Evolutionary conservation across 1,284 basidiomycete species (phyloP), one percentile per base, ranked within the genome.

Genomic region (Malassezia japonica): DNA sequence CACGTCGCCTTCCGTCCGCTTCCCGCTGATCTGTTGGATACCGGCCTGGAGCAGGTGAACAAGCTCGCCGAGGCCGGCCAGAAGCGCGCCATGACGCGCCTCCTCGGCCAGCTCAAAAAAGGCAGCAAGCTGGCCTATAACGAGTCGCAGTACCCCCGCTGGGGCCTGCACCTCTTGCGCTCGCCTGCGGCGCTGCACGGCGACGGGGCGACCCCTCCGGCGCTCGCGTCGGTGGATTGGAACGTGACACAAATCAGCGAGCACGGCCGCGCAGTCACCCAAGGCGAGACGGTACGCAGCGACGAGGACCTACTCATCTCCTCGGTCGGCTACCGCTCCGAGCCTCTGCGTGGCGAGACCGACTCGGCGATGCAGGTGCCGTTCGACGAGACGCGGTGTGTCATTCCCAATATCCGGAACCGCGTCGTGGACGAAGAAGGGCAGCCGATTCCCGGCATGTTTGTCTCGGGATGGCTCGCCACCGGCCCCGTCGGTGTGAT

Each of bases 401-500:
- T 57, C 15, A 50, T 62, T 16, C 58, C 60, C 10, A 62, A 57
- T 25, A 31, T 42, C 23, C 55, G 41, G 15, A 56, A 55, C n/a
- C 56, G 57, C 20, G 55, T 62, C 18, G 47, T 50, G 16, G 25
- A 25, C 27, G 28, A 15, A 1, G 16, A 40, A 2, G 36, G 41
- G 13, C 4, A 28, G 1, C 4, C 44, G 67, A 57, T 79, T 2
- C 78, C 78, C 23, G 83, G 84, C 32, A 78, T 88, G n/a, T 96
- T 95, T 70, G 84, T 87, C 1, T 84, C 87, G 1, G 92, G 92
- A 2, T 98, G 94, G 94, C 84, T 88, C 0, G 85, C 89, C 0
- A 82, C 82, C 10, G 94, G 92, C 20, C 90, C 92, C 0, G 83
- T 82, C 38, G 92, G 94, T 5, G 90, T 98, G 12, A 80, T 98